Evolutionary conservation across 2,329 filamentous ascomycete species (phyloP).

Genomic region (Neopestalotiopsis sp.): DNA sequence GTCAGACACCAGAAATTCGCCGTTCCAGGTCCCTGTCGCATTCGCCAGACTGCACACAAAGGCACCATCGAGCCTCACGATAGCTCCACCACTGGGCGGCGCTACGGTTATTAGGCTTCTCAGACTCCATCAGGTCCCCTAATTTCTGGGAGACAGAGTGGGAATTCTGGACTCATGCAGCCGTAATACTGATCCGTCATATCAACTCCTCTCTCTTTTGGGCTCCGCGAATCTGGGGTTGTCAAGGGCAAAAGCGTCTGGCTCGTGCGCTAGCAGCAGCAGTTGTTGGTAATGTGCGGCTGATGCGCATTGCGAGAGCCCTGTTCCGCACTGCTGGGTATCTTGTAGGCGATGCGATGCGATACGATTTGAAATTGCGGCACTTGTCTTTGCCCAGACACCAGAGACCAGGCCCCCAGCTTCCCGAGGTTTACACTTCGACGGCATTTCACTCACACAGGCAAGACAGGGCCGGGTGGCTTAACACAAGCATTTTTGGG

Average conservation of each 20-base stretch:
- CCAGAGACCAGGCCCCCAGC: not conserved
- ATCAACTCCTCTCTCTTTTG: slow-evolving; percentile 1
- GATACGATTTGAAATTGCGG: too few species aligned
- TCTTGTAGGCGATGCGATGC: not conserved
- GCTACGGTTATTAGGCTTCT: not conserved
- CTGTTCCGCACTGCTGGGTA: slow-evolving; percentile 1
- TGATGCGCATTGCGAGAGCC: not conserved
- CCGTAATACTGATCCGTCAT: slow-evolving; percentile 13
- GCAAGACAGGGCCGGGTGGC: not conserved
- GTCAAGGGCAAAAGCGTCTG: not conserved
- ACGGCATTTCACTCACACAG: not conserved
- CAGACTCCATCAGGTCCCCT: slow-evolving; percentile 7
- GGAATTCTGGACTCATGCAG: slow-evolving; percentile 11
- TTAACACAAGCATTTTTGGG: not conserved
- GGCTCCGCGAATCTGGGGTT: slow-evolving; percentile 11
- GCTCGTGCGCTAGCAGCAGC: not conserved
- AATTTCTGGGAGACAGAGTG: not conserved
- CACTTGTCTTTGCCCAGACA: too few species aligned
- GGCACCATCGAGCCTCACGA: not conserved
- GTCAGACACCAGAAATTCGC: not conserved
- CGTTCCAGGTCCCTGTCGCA: not conserved
- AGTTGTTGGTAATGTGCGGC: not conserved
- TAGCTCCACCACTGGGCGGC: not conserved
- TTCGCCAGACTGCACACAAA: not conserved
- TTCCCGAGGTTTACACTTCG: not conserved